Conservation (phyloP, 73 alveolate genomes). For the Symbiodinium pilosum region DNA sequence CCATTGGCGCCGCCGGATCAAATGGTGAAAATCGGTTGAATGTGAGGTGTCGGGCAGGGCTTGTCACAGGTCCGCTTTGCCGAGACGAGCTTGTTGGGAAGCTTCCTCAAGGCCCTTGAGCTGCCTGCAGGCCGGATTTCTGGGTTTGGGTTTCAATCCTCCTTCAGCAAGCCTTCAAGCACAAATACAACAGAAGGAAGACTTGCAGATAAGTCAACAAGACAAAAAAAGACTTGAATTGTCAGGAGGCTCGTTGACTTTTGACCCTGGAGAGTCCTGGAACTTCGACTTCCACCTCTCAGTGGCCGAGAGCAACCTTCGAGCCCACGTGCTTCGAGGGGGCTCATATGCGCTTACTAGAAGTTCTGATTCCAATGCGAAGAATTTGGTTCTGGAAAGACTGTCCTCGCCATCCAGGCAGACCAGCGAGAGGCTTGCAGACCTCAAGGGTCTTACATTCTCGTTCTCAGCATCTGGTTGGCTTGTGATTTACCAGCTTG, state of each 20-base stretch:
- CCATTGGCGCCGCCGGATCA: no score
- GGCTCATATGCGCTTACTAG: background rate
- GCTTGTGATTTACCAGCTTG: conserved; percentile 73
- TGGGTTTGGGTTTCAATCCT: no score
- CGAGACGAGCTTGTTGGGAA: conserved; percentile 41
- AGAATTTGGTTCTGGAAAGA: background rate
- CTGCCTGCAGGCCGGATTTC: conserved; percentile 24
- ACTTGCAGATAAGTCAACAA: background rate
- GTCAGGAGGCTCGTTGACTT: conserved; percentile 8
- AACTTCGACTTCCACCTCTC: conserved; percentile 57
- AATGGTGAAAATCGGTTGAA: no score
- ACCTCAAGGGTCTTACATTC: conserved; percentile 43
- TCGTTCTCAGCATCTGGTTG: conserved; percentile 79
- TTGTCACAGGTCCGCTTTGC: conserved; percentile 39
- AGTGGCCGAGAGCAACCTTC: conserved; percentile 2
- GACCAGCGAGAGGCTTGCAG: conserved; percentile 20
- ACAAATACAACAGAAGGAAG: background rate
- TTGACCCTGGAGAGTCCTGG: conserved; percentile 62
- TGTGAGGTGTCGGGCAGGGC: no score
- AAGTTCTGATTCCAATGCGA: background rate
- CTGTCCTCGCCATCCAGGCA: background rate
- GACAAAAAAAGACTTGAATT: background rate
- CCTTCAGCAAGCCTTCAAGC: background rate
- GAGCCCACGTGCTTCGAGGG: conserved; percentile 52
- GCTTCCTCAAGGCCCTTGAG: background rate